A percentile compares a stretch with the other conserved stretches of the same genome.
Conservation (phyloP, 2,329 filamentous ascomycete species). For the Exophiala xenobiotica region DNA sequence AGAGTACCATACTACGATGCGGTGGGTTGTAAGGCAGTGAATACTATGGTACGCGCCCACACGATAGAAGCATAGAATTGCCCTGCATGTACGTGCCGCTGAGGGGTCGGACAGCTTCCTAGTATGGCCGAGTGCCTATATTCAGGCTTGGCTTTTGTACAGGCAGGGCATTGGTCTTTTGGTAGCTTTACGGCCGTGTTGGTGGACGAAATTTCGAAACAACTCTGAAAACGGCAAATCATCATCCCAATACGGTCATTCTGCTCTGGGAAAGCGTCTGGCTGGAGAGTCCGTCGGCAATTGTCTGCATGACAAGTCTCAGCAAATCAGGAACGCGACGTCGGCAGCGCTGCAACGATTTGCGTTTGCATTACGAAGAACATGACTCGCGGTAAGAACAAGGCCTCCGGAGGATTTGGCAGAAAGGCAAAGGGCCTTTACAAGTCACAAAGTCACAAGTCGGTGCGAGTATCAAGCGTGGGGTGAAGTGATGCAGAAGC, state of each 20-base stretch:
- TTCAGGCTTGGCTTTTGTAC: background rate
- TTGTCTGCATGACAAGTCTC: background rate
- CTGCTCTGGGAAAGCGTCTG: background rate
- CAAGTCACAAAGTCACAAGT: no score
- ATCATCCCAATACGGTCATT: slow-evolving; percentile 8
- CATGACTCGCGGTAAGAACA: background rate
- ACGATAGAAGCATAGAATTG: background rate
- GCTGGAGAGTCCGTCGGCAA: background rate
- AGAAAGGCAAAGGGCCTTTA: background rate
- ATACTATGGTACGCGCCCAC: no score
- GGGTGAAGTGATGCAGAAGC: slow-evolving; percentile 3
- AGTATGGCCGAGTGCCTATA: background rate
- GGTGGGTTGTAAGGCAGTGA: no score
- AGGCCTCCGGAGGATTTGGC: background rate
- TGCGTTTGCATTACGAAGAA: background rate
- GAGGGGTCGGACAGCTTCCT: background rate
- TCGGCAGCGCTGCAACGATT: background rate
- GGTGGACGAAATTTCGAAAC: slow-evolving; percentile 12
- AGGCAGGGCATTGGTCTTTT: slow-evolving; percentile 16
- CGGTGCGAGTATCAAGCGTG: slow-evolving; percentile 10
- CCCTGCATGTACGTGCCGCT: no score
- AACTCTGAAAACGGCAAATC: slow-evolving; percentile 5
- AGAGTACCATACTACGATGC: no score
- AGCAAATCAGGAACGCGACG: background rate
- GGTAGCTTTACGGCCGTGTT: slow-evolving; percentile 16